phyloP scores from a whole-genome alignment of 345 rosid species.

The Erodium maritimum region DNA sequence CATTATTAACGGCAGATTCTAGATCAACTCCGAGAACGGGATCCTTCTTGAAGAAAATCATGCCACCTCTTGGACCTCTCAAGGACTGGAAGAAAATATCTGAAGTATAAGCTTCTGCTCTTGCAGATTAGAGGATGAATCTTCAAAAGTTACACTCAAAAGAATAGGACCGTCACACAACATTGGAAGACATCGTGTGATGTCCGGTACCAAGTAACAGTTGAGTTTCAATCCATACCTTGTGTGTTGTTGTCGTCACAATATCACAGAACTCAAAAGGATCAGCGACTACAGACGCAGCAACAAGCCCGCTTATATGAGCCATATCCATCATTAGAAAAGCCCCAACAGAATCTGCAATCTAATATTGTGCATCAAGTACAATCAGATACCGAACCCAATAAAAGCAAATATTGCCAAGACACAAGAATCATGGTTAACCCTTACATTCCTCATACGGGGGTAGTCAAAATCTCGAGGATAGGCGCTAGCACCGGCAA shows the following conservation, averaged over 20 bases:
- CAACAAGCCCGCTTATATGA: constrained; percentile 90
- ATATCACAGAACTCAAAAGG: constrained; percentile 85
- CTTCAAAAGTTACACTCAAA: too few species aligned
- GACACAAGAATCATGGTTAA: background rate
- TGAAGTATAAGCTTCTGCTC: constrained; percentile 6
- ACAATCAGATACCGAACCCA: constrained; percentile 11
- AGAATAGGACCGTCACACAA: background rate
- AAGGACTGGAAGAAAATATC: constrained; percentile 41
- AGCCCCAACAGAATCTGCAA: constrained; percentile 88
- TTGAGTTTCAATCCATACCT: constrained; percentile 28
- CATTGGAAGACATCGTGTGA: too few species aligned
- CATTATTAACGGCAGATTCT: constrained; percentile 82
- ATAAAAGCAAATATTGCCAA: background rate
- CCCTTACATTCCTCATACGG: constrained; percentile 78
- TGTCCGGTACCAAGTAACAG: background rate
- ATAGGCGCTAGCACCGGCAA: constrained; percentile 96
- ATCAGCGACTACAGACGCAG: constrained; percentile 79
- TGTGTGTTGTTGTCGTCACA: constrained; percentile 89
- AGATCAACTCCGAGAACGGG: constrained; percentile 70
- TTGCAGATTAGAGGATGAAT: background rate
- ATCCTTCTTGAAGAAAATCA: constrained; percentile 85
- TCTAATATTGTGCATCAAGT: constrained; percentile 33
- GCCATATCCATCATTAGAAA: constrained; percentile 99
- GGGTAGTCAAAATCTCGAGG: constrained; percentile 89
- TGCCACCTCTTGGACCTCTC: constrained; percentile 99